A percentile compares a stretch with the other conserved stretches of the same genome.
phyloP scores from a whole-genome alignment of 441 rosid species.

The Populus hybrid region DNA sequence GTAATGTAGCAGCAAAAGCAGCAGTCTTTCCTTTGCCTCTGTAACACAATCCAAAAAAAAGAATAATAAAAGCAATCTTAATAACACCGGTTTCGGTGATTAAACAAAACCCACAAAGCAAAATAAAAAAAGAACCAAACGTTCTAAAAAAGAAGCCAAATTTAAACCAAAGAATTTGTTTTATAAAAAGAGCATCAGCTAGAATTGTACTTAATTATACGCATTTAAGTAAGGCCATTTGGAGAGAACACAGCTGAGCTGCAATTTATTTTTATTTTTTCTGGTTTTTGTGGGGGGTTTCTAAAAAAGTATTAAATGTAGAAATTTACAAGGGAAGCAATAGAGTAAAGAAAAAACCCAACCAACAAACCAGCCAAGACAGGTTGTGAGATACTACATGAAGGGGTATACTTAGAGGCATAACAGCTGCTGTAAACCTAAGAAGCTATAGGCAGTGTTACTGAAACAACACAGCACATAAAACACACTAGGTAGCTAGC shows the following conservation, averaged over 20 bases:
- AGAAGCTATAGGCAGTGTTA: not conserved
- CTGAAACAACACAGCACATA: slow-evolving; percentile 2
- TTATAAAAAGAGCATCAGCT: not conserved
- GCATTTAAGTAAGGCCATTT: not conserved
- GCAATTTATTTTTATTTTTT: not conserved
- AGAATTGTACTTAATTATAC: not conserved
- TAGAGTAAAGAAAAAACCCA: not conserved
- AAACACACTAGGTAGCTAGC: not conserved
- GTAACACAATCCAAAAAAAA: slow-evolving; percentile 13
- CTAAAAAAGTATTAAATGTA: slow-evolving; percentile 23
- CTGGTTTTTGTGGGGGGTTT: slow-evolving; percentile 20
- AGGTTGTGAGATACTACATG: slow-evolving; percentile 18
- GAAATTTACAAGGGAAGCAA: slow-evolving; percentile 4
- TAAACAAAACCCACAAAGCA: not conserved
- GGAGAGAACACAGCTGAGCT: not conserved
- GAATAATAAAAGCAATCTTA: not conserved
- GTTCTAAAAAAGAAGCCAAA: not conserved
- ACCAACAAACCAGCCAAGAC: slow-evolving; percentile 1
- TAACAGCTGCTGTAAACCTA: slow-evolving; percentile 12
- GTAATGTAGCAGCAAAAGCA: slow-evolving; percentile 8
- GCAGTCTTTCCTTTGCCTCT: slow-evolving; percentile 9
- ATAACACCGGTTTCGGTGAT: not conserved
- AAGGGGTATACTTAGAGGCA: slow-evolving; percentile 17
- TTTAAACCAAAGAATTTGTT: not conserved
- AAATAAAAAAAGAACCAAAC: not conserved